Conservation (phyloP, 164 flowering plant genomes). For the Nymphaea thermarum region DNA sequence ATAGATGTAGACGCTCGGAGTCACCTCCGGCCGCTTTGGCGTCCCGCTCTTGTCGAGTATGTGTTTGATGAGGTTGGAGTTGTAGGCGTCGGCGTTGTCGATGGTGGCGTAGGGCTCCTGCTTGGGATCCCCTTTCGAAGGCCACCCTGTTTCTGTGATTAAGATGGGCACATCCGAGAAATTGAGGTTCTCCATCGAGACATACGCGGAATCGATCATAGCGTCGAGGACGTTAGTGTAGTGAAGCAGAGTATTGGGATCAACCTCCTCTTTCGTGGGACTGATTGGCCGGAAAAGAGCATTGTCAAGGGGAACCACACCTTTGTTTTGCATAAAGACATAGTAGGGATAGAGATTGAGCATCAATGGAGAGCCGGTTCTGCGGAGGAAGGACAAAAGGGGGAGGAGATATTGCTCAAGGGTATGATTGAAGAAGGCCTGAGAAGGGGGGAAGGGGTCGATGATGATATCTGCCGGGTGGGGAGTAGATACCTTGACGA, state of each 20-base stretch:
- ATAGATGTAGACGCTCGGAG: conserved; percentile 75
- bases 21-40: conserved; percentile 76
- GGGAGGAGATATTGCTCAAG: conserved; percentile 36
- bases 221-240: conserved; percentile 91
- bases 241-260: conserved; percentile 87
- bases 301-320: conserved; percentile 83
- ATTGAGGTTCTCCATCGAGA: conserved; percentile 80
- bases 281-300: conserved; percentile 66
- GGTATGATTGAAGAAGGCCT: conserved; percentile 81
- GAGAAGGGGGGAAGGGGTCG: conserved; percentile 95
- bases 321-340: conserved; percentile 92
- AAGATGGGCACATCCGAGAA: conserved; percentile 61
- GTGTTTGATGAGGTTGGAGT: conserved; percentile 83
- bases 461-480: conserved; percentile 67
- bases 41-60: conserved; percentile 62
- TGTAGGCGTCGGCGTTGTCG: conserved; percentile 81
- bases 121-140: conserved; percentile 60
- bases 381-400: conserved; percentile 52
- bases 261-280: conserved; percentile 91
- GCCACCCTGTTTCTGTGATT: conserved; percentile 95
- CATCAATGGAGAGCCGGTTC: conserved; percentile 74
- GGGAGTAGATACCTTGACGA: conserved; percentile 79
- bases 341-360: conserved; percentile 94
- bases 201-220: conserved; percentile 78
- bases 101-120: conserved; percentile 75